Percentiles rank a stretch among this genome's conserved stretches.
Conservation (phyloP, 1,284 basidiomycete genomes). For the Cryptococcus neoformans region DNA sequence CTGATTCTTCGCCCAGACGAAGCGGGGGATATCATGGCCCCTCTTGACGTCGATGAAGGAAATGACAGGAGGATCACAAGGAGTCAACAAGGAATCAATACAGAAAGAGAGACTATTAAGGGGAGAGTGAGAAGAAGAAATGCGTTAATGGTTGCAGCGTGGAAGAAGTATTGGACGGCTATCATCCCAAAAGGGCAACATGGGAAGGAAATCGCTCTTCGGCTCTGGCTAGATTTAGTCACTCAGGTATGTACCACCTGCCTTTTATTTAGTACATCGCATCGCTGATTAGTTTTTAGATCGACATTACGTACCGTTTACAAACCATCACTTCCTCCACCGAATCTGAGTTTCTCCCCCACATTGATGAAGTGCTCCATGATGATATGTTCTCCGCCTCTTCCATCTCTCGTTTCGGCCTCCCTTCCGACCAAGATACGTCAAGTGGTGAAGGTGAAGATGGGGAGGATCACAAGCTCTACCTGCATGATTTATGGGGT, state of each 20-base stretch:
- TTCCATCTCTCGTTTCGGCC: slow-evolving; percentile 18
- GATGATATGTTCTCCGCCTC: slow-evolving; percentile 21
- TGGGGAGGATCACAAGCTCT: not conserved
- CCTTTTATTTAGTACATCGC: not conserved
- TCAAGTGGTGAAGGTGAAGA: not conserved
- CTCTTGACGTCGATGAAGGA: slow-evolving; percentile 2
- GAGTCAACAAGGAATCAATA: slow-evolving; percentile 4
- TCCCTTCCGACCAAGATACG: not conserved
- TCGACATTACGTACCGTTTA: not conserved
- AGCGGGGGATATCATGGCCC: slow-evolving; percentile 9
- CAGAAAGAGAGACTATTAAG: slow-evolving; percentile 1
- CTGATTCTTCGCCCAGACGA: slow-evolving; percentile 19
- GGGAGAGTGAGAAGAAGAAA: slow-evolving; percentile 20
- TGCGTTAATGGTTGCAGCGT: slow-evolving; percentile 18
- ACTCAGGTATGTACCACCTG: slow-evolving; percentile 22
- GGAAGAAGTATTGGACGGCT: slow-evolving; percentile 34
- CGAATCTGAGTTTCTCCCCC: not conserved
- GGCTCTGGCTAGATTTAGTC: slow-evolving; percentile 34
- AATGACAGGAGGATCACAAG: slow-evolving; percentile 4
- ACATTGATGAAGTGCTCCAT: not conserved
- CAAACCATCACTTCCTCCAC: not conserved
- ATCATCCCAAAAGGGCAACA: slow-evolving; percentile 19
- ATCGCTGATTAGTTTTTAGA: too few relatives aligned
- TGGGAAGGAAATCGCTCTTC: slow-evolving; percentile 16
- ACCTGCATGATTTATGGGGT: not conserved